Conservation (phyloP, 192 early-diverging fungal species). For the Jimgerdemannia flammicorona region DNA sequence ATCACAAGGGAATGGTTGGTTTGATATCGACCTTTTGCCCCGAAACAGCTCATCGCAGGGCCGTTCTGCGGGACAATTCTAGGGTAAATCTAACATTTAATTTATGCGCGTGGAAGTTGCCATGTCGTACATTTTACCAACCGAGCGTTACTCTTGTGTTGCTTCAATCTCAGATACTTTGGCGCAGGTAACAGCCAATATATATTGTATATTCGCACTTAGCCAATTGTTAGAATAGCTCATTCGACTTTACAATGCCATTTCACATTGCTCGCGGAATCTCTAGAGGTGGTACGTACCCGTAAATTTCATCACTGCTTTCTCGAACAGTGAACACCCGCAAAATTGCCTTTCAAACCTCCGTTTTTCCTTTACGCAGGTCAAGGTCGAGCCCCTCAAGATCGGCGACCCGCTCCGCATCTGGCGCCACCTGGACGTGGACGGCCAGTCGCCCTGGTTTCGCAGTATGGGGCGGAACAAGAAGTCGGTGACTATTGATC, state of each 20-base stretch:
- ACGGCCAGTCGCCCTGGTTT: slow-evolving; percentile 44
- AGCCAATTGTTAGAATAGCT: no score
- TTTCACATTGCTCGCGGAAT: no score
- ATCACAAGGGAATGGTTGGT: not conserved
- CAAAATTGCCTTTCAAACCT: not conserved
- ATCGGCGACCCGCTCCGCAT: slow-evolving; percentile 39
- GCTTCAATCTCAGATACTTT: slow-evolving; percentile 3
- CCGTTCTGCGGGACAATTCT: slow-evolving; percentile 49
- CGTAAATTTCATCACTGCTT: not conserved
- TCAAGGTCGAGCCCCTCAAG: slow-evolving; percentile 45
- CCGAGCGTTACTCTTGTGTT: no score
- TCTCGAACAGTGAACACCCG: no score
- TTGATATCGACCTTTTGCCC: not conserved
- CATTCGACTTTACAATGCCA: no score
- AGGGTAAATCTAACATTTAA: slow-evolving; percentile 19
- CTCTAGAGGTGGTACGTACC: slow-evolving; percentile 42
- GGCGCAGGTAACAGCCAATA: not conserved
- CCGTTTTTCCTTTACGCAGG: slow-evolving; percentile 9
- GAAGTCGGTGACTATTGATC: slow-evolving; percentile 41
- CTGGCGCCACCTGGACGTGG: slow-evolving; percentile 42
- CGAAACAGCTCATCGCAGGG: slow-evolving; percentile 41
- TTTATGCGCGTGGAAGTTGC: no score
- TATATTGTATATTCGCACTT: no score
- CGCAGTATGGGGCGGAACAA: slow-evolving; percentile 42
- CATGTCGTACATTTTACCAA: not conserved